Percentiles rank a stretch among this genome's conserved stretches.
Conservation (phyloP, 2,329 filamentous ascomycete species). For the Fusarium ramigenum region DNA sequence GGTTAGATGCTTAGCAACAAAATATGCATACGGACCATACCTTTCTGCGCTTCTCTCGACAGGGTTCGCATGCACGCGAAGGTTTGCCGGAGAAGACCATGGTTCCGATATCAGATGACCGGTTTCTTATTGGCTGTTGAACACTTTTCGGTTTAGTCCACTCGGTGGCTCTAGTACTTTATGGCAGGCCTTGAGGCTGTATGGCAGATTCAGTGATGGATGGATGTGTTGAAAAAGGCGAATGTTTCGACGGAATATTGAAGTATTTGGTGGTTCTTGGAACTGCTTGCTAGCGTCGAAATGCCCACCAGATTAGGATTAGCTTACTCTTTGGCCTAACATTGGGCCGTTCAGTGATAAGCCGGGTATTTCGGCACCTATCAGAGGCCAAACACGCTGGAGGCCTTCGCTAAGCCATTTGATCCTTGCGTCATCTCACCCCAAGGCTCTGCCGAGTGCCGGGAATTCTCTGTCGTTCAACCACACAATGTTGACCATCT, state of each 20-base stretch:
- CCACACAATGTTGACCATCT: not conserved
- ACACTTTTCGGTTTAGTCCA: no score
- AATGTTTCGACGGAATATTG: not conserved
- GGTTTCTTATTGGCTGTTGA: not conserved
- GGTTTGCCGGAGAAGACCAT: constrained; percentile 1
- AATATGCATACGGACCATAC: not conserved
- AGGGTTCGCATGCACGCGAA: not conserved
- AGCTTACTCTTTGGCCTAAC: not conserved
- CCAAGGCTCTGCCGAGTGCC: not conserved
- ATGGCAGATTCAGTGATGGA: not conserved
- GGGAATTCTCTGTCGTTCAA: not conserved
- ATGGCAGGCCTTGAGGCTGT: accelerated
- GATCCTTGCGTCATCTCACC: not conserved
- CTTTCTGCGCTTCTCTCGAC: constrained; percentile 7
- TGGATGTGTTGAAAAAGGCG: not conserved
- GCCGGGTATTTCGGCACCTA: not conserved
- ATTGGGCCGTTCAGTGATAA: not conserved
- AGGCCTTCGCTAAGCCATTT: not conserved
- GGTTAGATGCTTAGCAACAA: not conserved
- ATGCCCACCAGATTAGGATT: not conserved
- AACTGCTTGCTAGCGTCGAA: not conserved
- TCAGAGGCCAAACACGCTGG: not conserved
- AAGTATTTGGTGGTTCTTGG: not conserved
- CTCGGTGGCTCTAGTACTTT: accelerated
- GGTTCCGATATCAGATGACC: not conserved